Percentiles rank a stretch among this genome's conserved stretches.
Conservation (phyloP, 148 eudicot species). For the Selenicereus undatus region DNA sequence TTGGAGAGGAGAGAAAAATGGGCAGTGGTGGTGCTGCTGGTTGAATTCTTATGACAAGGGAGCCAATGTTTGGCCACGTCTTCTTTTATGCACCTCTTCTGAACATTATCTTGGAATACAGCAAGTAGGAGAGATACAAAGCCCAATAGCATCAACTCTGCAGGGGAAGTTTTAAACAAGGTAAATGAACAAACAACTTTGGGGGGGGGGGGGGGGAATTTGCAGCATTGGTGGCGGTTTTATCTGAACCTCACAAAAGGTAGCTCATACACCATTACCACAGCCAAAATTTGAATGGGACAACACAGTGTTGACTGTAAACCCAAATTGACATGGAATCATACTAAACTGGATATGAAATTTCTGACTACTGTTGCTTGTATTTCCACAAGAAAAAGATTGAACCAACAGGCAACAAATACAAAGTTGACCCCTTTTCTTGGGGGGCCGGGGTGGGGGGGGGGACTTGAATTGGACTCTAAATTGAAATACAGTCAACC, state of each 20-base stretch:
- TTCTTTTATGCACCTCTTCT: neutral
- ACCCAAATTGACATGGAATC: neutral
- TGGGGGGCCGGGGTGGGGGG: too few relatives aligned
- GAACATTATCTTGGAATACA: constrained; percentile 4
- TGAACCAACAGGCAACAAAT: too few relatives aligned
- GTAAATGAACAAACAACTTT: neutral
- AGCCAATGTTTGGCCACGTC: neutral
- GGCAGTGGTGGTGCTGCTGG: neutral
- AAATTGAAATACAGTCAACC: neutral
- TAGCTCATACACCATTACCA: too few relatives aligned
- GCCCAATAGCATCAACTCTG: constrained; percentile 18
- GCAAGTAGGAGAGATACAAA: constrained; percentile 10
- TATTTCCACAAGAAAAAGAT: too few relatives aligned
- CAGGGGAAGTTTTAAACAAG: neutral
- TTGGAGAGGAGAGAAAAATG: neutral
- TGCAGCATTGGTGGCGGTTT: too few relatives aligned
- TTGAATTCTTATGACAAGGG: neutral
- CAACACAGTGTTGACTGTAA: neutral
- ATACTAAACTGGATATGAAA: too few relatives aligned
- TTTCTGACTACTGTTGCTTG: too few relatives aligned
- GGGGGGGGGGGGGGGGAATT: too few relatives aligned
- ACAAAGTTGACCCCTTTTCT: too few relatives aligned
- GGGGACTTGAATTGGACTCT: too few relatives aligned
- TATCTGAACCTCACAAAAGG: too few relatives aligned
- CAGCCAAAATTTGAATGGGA: neutral